phyloP scores from a whole-genome alignment of 2,329 filamentous ascomycete genomes.

The Teratosphaeriaceae sp. region DNA sequence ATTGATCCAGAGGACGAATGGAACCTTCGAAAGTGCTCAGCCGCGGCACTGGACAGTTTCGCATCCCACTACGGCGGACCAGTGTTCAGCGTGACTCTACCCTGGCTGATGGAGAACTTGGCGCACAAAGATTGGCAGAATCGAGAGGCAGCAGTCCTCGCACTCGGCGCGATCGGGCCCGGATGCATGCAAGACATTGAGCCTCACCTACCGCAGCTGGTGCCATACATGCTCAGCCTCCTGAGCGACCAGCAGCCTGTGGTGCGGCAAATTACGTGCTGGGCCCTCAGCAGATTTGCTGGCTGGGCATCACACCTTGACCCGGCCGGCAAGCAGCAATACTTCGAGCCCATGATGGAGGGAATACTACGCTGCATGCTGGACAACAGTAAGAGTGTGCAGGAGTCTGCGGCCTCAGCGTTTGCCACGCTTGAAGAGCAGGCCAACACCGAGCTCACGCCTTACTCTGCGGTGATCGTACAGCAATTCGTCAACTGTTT shows the following conservation, averaged over 20 bases:
- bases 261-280: conserved; percentile 94
- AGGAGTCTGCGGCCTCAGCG: conserved; percentile 90
- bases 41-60: conserved; percentile 89
- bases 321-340: conserved; percentile 63
- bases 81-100: conserved; percentile 86
- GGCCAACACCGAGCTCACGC: conserved; percentile 69
- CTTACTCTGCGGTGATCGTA: conserved; percentile 85
- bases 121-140: conserved; percentile 85
- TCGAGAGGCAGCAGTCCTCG: conserved; percentile 88
- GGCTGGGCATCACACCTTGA: conserved; percentile 77
- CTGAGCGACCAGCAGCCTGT: conserved; percentile 81
- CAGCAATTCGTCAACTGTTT: conserved; percentile 91
- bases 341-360: conserved; percentile 95
- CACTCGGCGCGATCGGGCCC: conserved; percentile 88
- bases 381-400: conserved; percentile 94
- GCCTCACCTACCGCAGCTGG: conserved; percentile 82
- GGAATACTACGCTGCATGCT: conserved; percentile 92
- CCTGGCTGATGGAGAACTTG: conserved; percentile 85
- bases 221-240: conserved; percentile 83
- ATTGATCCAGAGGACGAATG: conserved; percentile 83
- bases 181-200: conserved; percentile 86
- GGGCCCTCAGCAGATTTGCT: conserved; percentile 92
- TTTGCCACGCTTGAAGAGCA: conserved; percentile 96
- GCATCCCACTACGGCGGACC: conserved; percentile 80
- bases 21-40: conserved; percentile 95